Percentiles rank a stretch among this genome's conserved stretches.
Evolutionary conservation across 208 protist species (phyloP).

Genomic region (Acanthamoeba healyi): DNA sequence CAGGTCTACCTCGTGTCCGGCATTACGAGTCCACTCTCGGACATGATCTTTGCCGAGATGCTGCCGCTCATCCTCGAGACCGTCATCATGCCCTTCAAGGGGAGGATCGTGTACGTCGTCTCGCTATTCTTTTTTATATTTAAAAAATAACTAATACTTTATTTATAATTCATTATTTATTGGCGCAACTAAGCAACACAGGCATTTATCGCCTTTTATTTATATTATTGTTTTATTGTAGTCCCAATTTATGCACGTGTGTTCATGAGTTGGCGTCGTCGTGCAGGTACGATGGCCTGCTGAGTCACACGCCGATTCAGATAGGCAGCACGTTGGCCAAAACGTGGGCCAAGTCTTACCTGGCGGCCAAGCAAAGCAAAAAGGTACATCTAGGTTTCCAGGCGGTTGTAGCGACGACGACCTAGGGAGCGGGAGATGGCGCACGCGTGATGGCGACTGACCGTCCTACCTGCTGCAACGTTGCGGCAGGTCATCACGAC

Average conservation of each 20-base stretch:
- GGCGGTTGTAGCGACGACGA: background rate
- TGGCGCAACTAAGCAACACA: too few relatives aligned
- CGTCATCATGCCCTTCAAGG: conserved; percentile 58
- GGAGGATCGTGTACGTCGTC: background rate
- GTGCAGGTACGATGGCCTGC: conserved; percentile 24
- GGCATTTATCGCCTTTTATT: too few relatives aligned
- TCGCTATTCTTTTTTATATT: background rate
- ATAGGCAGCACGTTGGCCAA: conserved; percentile 21
- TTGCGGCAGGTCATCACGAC: background rate
- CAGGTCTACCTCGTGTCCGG: conserved; percentile 42
- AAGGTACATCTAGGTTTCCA: background rate
- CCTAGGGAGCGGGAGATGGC: too few relatives aligned
- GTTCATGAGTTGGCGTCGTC: background rate
- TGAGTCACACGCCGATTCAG: conserved; percentile 24
- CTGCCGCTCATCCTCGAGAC: conserved; percentile 23
- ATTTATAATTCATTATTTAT: background rate
- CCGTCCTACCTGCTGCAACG: too few relatives aligned
- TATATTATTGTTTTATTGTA: background rate
- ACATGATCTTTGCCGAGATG: conserved; percentile 56
- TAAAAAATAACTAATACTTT: too few relatives aligned
- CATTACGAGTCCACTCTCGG: conserved; percentile 27
- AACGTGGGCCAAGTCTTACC: background rate
- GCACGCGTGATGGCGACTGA: too few relatives aligned
- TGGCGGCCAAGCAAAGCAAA: conserved; percentile 46
- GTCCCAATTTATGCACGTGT: too few relatives aligned